Base-by-base conservation (phyloP, 106 monocot genomes). In the Dendrobium nobile region DNA sequence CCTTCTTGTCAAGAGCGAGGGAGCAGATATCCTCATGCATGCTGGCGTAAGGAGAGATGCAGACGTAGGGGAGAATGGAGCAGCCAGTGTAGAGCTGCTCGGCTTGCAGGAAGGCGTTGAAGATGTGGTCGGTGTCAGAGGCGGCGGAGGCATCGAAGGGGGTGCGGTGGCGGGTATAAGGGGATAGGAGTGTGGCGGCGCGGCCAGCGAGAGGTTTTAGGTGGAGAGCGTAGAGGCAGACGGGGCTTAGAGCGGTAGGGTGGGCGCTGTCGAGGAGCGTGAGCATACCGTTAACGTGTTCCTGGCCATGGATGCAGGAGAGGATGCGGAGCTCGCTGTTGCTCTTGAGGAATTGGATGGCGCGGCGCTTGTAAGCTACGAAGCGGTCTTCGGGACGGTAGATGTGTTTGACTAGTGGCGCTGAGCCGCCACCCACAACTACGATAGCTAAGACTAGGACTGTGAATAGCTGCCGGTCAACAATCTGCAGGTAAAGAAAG, bases 71-170 rank as follows among this genome's bases (percentile, higher is more conserved):
- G 75, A 86, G 84, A 79, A 95, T 80, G 33, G 87, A 64, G 48
- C 85, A 59, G 31, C 59, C 41, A 10, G 73, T 41, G 77, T 83
- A 13, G 11, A 43, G 77, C 54, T 83, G 80, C 56, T 90, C 90
- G 80, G 79, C 83, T 77, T 68, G 58, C 51, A 85, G 75, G 85
- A 95, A 95, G 75, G 94, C 94, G 70, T 95, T 95, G 84, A 95
- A 80, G 78, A 92, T 84, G 64, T 78, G 91, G 78, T 90, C 83
- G 58, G 88, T 72, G 51, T 84, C 83, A 47, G 79, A 67, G 61
- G 48, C 41, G 61, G 82, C 87, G 79, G 47, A 85, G 51, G 81
- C 27, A 13, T 76, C n/a, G 37, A 28, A 7, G 26, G 83, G 28
- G 58, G 54, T 45, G 28, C 18, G 42, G 51, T 75, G 64, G 64